Conservation (phyloP, 805 yeast species). For the Lachancea sp. region DNA sequence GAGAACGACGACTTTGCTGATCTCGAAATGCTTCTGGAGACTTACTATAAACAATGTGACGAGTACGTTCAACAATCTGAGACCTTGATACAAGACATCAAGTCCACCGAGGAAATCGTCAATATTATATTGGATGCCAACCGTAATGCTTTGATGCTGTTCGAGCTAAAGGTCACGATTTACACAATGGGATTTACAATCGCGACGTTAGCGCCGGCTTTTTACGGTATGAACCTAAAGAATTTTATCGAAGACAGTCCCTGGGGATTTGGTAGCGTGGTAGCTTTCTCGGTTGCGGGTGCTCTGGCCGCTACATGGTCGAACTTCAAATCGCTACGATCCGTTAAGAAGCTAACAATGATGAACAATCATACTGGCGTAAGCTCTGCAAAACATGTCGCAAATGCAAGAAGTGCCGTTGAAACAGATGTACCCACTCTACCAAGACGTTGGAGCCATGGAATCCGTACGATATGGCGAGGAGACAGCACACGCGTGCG, state of each 20-base stretch:
- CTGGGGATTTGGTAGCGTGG: conserved; percentile 56
- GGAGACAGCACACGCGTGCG: conserved; percentile 19
- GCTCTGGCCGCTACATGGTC: conserved; percentile 50
- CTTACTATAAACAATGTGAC: conserved; percentile 87
- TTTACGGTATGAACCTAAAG: conserved; percentile 82
- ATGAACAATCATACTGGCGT: conserved; percentile 35
- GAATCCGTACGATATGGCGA: conserved; percentile 14
- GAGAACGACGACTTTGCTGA: conserved; percentile 50
- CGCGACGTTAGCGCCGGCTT: conserved; percentile 79
- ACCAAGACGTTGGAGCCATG: conserved; percentile 14
- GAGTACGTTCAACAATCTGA: conserved; percentile 90
- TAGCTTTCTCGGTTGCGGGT: conserved; percentile 44
- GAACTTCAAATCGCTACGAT: conserved; percentile 50
- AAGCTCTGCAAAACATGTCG: conserved; percentile 19
- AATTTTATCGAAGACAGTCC: conserved; percentile 68
- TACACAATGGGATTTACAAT: conserved; percentile 81
- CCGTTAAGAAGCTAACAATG: conserved; percentile 64
- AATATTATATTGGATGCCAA: conserved; percentile 88
- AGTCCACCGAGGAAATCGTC: conserved; percentile 87
- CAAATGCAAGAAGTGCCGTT: conserved; percentile 15
- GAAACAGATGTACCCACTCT: conserved; percentile 21
- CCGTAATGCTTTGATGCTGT: conserved; percentile 82
- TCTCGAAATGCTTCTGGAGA: conserved; percentile 78
- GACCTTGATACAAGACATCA: conserved; percentile 72
- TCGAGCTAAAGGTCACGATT: conserved; percentile 75